A percentile compares a stretch with the other conserved stretches of the same genome.
Evolutionary conservation across 495 filamentous ascomycete genomes (phyloP).

Genomic region (Astrothelium subdiscretum): DNA sequence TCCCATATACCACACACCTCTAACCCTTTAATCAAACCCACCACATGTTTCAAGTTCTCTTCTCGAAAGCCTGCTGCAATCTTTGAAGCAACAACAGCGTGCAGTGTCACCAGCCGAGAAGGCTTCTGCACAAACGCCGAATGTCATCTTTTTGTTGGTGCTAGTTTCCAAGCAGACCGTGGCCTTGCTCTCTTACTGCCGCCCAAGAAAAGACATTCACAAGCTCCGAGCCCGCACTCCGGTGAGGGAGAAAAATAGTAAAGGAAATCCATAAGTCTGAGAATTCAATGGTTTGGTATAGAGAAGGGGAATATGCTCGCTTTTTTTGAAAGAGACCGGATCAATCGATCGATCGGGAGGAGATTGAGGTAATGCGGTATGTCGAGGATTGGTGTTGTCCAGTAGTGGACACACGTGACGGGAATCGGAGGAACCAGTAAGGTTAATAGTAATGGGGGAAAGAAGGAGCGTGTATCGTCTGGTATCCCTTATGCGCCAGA

Average conservation of each 20-base stretch:
- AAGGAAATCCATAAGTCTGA: background rate
- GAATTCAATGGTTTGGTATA: background rate
- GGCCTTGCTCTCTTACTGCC: background rate
- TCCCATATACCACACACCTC: background rate
- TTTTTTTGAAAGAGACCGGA: background rate
- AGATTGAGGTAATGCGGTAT: background rate
- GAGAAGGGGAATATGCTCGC: conserved; percentile 1
- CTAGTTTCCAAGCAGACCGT: background rate
- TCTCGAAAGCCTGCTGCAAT: background rate
- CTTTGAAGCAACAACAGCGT: background rate
- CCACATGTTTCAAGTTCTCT: background rate
- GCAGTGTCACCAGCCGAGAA: background rate
- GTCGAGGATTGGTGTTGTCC: background rate
- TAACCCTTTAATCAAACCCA: background rate
- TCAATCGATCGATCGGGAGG: background rate
- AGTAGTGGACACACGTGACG: background rate
- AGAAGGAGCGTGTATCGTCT: background rate
- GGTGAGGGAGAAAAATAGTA: background rate
- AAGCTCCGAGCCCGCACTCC: too few species aligned
- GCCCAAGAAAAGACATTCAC: background rate
- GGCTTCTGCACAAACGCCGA: background rate
- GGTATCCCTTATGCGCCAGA: background rate
- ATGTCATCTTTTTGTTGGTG: background rate
- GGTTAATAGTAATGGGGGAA: background rate
- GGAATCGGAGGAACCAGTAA: too few species aligned